These are phyloP conservation scores for Penicillium digitatum DNA, from an alignment of 2,329 filamentous ascomycete species.

Conservation along the genomic window DNA sequence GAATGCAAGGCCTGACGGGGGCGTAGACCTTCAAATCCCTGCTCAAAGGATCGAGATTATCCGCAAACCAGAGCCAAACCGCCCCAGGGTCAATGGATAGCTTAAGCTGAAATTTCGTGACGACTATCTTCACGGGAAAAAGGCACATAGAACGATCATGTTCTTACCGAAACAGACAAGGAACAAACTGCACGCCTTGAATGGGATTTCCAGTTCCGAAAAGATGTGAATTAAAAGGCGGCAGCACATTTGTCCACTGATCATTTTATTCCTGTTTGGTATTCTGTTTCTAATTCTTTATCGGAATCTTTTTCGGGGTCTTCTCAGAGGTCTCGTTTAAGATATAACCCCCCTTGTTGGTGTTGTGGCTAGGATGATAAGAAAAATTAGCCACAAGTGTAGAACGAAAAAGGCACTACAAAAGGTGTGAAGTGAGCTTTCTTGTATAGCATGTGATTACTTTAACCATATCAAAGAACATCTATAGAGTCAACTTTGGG, in stretches of 20 bases:
- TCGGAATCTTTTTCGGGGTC: no score
- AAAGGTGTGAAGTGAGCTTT: no score
- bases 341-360: no score
- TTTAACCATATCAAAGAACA: no score
- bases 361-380: no score
- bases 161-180: not conserved
- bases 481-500: no score
- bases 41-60: not conserved
- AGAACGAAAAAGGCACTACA: no score
- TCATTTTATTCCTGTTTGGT: no score
- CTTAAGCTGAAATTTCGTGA: not conserved
- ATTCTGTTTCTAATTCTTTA: no score
- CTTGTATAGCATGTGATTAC: no score
- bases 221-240: not conserved
- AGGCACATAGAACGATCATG: not conserved
- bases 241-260: not conserved
- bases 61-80: not conserved
- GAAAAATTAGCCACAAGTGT: no score
- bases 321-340: no score
- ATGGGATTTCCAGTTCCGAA: not conserved
- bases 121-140: not conserved
- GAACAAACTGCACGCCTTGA: not conserved
- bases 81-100: not conserved
- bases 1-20: not conserved
- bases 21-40: not conserved